Conservation (phyloP, 768 basidiomycete genomes). For the Naganishia vishniacii region DNA sequence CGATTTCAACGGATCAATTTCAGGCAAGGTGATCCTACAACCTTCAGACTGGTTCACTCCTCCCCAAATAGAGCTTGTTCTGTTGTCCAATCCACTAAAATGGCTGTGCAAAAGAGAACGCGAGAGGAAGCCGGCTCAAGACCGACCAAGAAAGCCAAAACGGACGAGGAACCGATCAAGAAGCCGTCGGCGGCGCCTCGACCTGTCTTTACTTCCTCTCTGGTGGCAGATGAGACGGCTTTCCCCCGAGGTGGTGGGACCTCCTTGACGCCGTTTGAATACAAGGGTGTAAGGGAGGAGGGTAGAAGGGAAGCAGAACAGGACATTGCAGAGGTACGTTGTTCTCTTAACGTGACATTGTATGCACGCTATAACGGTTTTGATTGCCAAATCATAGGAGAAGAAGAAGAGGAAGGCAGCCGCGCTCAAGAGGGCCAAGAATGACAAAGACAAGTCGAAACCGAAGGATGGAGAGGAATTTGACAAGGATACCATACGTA, state of each 20-base stretch:
- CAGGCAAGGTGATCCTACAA: background rate
- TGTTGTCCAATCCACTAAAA: background rate
- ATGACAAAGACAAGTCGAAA: conserved; percentile 41
- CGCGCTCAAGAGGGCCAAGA: conserved; percentile 20
- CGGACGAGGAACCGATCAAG: conserved; percentile 2
- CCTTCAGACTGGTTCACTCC: no score
- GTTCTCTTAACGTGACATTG: background rate
- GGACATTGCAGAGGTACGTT: conserved; percentile 54
- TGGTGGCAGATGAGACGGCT: conserved; percentile 64
- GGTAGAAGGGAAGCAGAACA: conserved; percentile 75
- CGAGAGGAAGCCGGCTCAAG: conserved; percentile 9
- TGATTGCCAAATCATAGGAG: conserved; percentile 29
- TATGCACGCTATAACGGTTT: background rate
- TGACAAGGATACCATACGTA: conserved; percentile 54
- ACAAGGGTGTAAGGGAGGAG: conserved; percentile 77
- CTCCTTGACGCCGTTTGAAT: conserved; percentile 76
- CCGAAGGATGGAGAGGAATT: conserved; percentile 36
- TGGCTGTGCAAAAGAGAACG: conserved; percentile 12
- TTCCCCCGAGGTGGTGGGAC: conserved; percentile 96
- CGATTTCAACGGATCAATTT: background rate
- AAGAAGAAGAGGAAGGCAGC: conserved; percentile 51
- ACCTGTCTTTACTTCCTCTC: conserved; percentile 44
- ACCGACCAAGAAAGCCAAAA: conserved; percentile 12
- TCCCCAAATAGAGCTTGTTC: no score
- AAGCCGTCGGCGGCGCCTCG: conserved; percentile 22